A percentile compares a stretch with the other conserved stretches of the same genome.
Evolutionary conservation across 495 filamentous ascomycete genomes (phyloP).

Genomic region (Trichoderma orchidacearum): DNA sequence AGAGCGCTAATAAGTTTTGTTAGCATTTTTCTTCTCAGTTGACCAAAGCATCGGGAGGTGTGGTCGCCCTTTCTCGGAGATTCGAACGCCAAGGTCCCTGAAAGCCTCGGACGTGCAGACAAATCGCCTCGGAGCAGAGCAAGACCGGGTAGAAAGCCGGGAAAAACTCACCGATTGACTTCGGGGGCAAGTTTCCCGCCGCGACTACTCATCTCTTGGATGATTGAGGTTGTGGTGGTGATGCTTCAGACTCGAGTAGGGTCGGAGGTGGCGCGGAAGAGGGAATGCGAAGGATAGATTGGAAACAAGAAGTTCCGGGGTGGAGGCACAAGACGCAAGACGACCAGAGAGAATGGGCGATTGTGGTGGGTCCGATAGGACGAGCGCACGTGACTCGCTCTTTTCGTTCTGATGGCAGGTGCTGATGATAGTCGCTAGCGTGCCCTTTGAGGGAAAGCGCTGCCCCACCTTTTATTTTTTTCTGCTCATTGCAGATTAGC

Average conservation of each 20-base stretch:
- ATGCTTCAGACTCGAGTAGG: neutral
- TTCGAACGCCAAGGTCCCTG: neutral
- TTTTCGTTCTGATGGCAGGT: neutral
- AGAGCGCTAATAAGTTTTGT: conserved; percentile 53
- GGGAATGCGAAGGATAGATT: conserved; percentile 2
- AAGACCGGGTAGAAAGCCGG: neutral
- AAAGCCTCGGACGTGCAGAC: too few relatives aligned
- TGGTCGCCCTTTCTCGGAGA: neutral
- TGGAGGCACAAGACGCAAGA: neutral
- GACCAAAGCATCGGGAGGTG: neutral
- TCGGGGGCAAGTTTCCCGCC: conserved; percentile 85
- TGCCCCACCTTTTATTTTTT: neutral
- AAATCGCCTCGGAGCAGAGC: conserved; percentile 2
- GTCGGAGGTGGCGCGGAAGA: neutral
- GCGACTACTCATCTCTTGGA: conserved; percentile 67
- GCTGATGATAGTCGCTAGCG: neutral
- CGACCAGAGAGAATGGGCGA: neutral
- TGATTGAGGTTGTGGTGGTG: conserved; percentile 3
- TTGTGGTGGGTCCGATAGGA: neutral
- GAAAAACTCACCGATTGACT: conserved; percentile 69
- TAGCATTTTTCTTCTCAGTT: conserved; percentile 4
- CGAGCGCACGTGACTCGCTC: neutral
- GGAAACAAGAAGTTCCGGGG: neutral
- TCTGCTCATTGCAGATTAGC: neutral
- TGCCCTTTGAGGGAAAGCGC: neutral